Evolutionary conservation across 1,139 yeast species (phyloP), one percentile per base, ranked within the genome.

Genomic region (Pichia cactophila): DNA sequence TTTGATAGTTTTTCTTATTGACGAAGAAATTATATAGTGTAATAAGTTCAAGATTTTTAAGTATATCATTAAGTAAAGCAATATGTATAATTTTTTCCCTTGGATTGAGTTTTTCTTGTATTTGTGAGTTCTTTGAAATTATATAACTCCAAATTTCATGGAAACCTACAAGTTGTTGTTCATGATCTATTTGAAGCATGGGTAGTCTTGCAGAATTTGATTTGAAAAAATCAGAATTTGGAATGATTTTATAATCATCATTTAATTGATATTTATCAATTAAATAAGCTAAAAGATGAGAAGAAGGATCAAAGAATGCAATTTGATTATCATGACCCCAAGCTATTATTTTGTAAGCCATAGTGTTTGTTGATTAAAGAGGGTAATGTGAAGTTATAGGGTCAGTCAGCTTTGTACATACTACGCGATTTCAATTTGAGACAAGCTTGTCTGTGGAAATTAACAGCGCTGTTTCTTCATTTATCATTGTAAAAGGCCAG

Each of bases 21-120:
- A 83, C 68, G 59, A 77, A 87, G 41, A 82, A 65, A 50, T 81
- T 78, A 64, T 83, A 86, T 50, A 75, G 77, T 35, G 86, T 78
- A 33, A 83, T 66, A 31, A 70, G 63, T n/a, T 71, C 42, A 11
- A 48, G 28, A 26, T 26, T 45, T 23, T 45, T 29, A 4, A 47
- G 23, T 4, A 45, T n/a, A n/a, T 46, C 26, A 26, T 48, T 35
- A 23, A 48, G 17, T 26, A 38, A 44, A n/a, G 51, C 36, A 10
- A 28, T 42, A n/a, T 47, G 37, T 23, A 48, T 20, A 12, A 31
- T 31, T 12, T 31, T 31, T 31, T 31, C n/a, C n/a, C n/a, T 31
- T 31, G 20, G 23, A 16, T 8, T 16, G 7, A 16, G 23, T 16
- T 35, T 35, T 7, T n/a, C 8, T 16, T 6, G 26, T 6, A 16